These are phyloP conservation scores for Panus rudis DNA, from an alignment of 768 basidiomycete genomes.

Conservation along the genomic window DNA sequence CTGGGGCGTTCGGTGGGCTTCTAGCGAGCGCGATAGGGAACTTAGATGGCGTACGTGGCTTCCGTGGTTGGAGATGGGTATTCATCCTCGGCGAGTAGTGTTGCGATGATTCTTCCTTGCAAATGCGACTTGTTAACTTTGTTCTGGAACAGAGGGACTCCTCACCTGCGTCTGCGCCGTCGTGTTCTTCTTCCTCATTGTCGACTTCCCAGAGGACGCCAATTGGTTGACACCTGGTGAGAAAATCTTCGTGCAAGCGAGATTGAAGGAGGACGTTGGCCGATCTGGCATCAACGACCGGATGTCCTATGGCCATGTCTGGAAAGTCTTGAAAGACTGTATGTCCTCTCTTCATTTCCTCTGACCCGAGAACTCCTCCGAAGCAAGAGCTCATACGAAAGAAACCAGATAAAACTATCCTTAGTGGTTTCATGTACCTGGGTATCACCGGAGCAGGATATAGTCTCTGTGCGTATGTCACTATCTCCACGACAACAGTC, in stretches of 20 bases:
- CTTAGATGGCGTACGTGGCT: constrained; percentile 13
- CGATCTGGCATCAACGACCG: constrained; percentile 2
- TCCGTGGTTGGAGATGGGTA: constrained; percentile 14
- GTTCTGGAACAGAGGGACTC: constrained; percentile 18
- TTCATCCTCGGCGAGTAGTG: constrained; percentile 13
- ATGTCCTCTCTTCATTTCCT: neutral
- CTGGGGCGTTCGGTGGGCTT: constrained; percentile 24
- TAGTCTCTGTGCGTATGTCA: constrained; percentile 4
- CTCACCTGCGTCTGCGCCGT: constrained; percentile 24
- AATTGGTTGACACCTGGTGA: constrained; percentile 21
- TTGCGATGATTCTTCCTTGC: neutral
- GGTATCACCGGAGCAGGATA: constrained; percentile 13
- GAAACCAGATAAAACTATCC: constrained; percentile 12
- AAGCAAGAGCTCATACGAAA: too few relatives aligned
- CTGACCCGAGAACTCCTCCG: neutral
- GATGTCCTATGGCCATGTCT: neutral
- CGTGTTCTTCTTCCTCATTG: constrained; percentile 22
- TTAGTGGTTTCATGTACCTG: constrained; percentile 15
- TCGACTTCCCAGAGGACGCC: constrained; percentile 18
- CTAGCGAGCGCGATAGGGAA: constrained; percentile 15
- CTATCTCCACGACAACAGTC: constrained; percentile 15
- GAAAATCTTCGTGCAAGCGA: constrained; percentile 13
- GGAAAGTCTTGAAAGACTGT: neutral
- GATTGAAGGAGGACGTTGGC: constrained; percentile 13
- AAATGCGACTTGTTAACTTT: neutral